Evolutionary conservation across 768 basidiomycete genomes (phyloP), one percentile per base, ranked within the genome.

Genomic region (Piloderma croceum): DNA sequence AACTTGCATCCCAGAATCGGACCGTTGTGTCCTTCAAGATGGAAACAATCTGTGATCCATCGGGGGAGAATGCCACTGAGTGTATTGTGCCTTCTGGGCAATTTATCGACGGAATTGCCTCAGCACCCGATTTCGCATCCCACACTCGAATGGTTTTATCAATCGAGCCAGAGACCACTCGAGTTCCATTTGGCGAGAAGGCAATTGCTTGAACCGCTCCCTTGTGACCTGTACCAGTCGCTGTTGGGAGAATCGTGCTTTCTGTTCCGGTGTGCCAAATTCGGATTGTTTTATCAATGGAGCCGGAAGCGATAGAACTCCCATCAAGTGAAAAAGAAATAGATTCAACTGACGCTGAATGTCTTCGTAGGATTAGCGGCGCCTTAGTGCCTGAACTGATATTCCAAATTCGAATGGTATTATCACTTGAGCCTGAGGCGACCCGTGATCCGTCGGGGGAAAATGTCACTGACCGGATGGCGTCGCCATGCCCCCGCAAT

Each of bases 401-500:
- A 56, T 50, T 49, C 53, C 51, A 55, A 18, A 53, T 41, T 15
- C 53, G 42, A 22, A 57, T 51, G 5, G 51, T 51, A 11, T 45
- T 36, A 40, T 57, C 43, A n/a, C n/a, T n/a, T n/a, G n/a, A n/a
- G n/a, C n/a, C n/a, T n/a, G n/a, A n/a, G n/a, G n/a, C n/a, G n/a
- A n/a, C 42, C 45, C 40, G 41, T 20, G 34, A 39, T 7, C 54
- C 52, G 24, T 51, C 47, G n/a, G 44, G 24, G 17, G 54, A 51
- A 34, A 46, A 54, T 9, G 49, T 47, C 4, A 52, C 46, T 13
- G 43, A 41, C 15, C 36, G 43, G 31, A 56, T 42, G 13, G 41
- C 22, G 10, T 29, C 38, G 4, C 36, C 37, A 34, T 57, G 54
- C 11, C 51, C 55, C 33, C 44, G 38, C 15, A 57, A 20, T 7